Conservation (phyloP, 306 rosid species). For the Elaeagnus macrophylla region DNA sequence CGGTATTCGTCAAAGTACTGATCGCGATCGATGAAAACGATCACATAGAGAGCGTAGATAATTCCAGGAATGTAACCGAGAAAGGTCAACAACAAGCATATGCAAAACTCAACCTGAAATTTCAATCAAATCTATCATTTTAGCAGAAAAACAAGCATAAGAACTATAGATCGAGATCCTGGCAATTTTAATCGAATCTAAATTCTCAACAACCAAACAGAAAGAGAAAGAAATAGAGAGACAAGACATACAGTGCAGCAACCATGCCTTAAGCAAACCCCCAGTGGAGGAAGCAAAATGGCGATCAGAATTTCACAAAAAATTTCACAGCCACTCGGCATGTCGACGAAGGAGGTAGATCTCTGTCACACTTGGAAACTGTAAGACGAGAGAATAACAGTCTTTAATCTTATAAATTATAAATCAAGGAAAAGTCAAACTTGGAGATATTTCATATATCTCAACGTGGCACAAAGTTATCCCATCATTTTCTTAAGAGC, state of each 20-base stretch:
- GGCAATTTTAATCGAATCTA: neutral
- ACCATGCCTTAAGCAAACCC: constrained; percentile 77
- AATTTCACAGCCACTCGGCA: constrained; percentile 54
- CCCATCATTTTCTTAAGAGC: too few species aligned
- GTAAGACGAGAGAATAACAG: too few species aligned
- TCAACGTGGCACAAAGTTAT: too few species aligned
- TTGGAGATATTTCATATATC: too few species aligned
- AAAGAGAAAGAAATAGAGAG: neutral
- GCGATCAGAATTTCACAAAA: constrained; percentile 66
- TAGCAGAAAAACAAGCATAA: neutral
- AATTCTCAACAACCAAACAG: constrained; percentile 12
- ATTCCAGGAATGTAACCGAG: constrained; percentile 91
- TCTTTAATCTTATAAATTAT: too few species aligned
- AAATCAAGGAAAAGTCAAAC: too few species aligned
- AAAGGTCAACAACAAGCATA: constrained; percentile 73
- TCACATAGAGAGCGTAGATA: constrained; percentile 81
- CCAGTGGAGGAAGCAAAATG: constrained; percentile 58
- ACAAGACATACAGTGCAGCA: constrained; percentile 57
- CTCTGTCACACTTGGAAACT: neutral
- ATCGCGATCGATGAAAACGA: constrained; percentile 76
- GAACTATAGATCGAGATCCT: neutral
- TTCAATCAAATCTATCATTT: neutral
- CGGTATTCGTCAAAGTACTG: constrained; percentile 74
- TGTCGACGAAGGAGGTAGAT: constrained; percentile 12
- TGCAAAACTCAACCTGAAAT: constrained; percentile 60